Evolutionary conservation across 2,329 filamentous ascomycete genomes (phyloP), one percentile per base, ranked within the genome.

Genomic region (Botrytis pseudocinerea): DNA sequence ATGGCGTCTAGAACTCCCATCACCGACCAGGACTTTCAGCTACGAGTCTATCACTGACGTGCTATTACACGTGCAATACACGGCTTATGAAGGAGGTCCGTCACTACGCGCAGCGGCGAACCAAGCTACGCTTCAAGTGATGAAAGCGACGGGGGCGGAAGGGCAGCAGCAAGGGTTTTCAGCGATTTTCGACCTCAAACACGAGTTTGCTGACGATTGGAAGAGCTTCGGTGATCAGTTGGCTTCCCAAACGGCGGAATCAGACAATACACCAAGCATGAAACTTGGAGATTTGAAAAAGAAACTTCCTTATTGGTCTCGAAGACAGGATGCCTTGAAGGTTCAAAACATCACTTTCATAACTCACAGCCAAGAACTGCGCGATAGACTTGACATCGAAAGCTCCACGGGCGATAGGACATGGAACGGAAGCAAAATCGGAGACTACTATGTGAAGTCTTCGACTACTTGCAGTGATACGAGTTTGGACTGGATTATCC

Each of bases 1-100:
- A 12, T 84, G 82, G 82, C 64, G 72, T 1, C 54, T 84, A 8
- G 74, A 79, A 40, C 77, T 84, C 6, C 81, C 81, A 6, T n/a
- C 62, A 2, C 46, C 44, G 35, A 18, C n/a, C 9, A n/a, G 62
- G 14, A 18, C 20, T 22, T 65, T 65, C 62, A 38, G 28, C 40
- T 51, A 38, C 32, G 44, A 57, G 28, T 22, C 42, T 16, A 69
- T 69, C 6, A 48, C 20, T 18, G 65, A 69, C n/a, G 65, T 69
- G 9, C 25, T 38, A 10, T 28, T 69, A 4, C 65, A 38, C 4
- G 12, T 69, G 7, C 44, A 69, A n/a, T 69, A 69, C 22, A 69
- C 65, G 9, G 48, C 28, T 25, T 57, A 57, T 28, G 65, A 69
- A 25, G 65, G 65, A n/a, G 65, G 65, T 18, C 65, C 44, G 7